Conservation (phyloP, 2,329 filamentous ascomycete genomes). For the Colletotrichum ledebouriae region DNA sequence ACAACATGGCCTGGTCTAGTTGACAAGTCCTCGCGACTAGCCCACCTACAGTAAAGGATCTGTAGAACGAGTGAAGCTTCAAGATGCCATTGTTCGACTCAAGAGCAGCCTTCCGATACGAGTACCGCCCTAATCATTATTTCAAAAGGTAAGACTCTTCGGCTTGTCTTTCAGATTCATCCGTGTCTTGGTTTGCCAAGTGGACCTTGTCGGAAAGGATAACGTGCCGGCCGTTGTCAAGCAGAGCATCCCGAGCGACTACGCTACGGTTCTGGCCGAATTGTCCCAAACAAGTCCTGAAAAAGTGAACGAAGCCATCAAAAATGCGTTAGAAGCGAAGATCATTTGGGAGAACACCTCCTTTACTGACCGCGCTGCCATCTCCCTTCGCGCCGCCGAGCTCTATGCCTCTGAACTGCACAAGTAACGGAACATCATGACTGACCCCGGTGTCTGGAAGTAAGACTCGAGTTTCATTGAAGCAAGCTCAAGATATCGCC, state of each 20-base stretch:
- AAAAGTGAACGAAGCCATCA: conserved; percentile 85
- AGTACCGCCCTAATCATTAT: not conserved
- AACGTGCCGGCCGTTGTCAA: not conserved
- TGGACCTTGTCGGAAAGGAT: not conserved
- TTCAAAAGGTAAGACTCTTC: not conserved
- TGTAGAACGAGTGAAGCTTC: conserved; percentile 7
- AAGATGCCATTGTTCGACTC: not conserved
- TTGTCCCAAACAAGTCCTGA: conserved; percentile 85
- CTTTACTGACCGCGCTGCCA: conserved; percentile 89
- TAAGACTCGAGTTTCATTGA: not conserved
- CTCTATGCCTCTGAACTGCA: conserved; percentile 94
- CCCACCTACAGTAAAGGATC: conserved; percentile 5
- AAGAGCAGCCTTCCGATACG: conserved; percentile 10
- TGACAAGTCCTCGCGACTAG: conserved; percentile 43
- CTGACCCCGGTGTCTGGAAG: conserved; percentile 90
- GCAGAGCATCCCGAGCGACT: conserved; percentile 72
- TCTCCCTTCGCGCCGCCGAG: conserved; percentile 97
- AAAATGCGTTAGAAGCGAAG: conserved; percentile 79
- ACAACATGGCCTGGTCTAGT: conserved; percentile 49
- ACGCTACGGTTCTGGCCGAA: conserved; percentile 80
- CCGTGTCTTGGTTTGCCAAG: not conserved
- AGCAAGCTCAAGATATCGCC: not conserved
- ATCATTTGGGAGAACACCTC: conserved; percentile 73
- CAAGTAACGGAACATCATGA: conserved; percentile 85
- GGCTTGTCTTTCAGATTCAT: fast-evolving